Conservation (phyloP, 2,329 filamentous ascomycete genomes). For the Metarhizium album region DNA sequence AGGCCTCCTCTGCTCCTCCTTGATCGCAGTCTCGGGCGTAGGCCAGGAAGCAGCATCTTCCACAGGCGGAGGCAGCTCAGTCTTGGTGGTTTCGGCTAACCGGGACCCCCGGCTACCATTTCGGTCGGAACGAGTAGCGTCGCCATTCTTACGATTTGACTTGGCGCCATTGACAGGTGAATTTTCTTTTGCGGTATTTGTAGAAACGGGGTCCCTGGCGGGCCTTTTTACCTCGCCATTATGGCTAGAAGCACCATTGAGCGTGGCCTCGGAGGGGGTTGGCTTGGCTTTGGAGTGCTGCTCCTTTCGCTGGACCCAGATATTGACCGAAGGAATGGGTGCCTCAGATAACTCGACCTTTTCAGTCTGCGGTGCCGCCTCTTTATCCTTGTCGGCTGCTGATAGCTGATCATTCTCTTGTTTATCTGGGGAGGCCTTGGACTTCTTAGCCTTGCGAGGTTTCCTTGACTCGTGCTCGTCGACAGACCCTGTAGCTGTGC, state of each 20-base stretch:
- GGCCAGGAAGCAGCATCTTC: constrained; percentile 79
- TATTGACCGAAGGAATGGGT: constrained; percentile 71
- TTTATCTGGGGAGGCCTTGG: constrained; percentile 30
- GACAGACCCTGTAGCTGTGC: constrained; percentile 52
- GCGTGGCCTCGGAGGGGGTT: constrained; percentile 26
- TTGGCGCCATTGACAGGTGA: constrained; percentile 27
- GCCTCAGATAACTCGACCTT: constrained; percentile 67
- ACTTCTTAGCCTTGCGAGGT: constrained; percentile 52
- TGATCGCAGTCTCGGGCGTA: constrained; percentile 64
- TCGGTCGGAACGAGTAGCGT: constrained; percentile 27
- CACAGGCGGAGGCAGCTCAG: constrained; percentile 47
- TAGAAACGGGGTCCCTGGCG: constrained; percentile 12
- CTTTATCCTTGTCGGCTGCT: constrained; percentile 45
- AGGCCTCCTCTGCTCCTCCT: constrained; percentile 64
- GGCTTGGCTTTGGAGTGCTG: constrained; percentile 44
- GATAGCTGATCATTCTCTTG: constrained; percentile 38
- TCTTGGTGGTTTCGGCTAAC: constrained; percentile 28
- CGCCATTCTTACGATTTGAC: constrained; percentile 30
- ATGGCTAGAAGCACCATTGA: constrained; percentile 17
- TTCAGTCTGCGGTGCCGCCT: constrained; percentile 30
- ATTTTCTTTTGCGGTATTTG: constrained; percentile 13
- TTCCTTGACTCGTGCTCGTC: constrained; percentile 44
- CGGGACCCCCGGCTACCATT: constrained; percentile 39
- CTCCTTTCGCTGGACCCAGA: constrained; percentile 74
- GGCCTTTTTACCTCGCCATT: constrained; percentile 34